Conservation (phyloP, 768 basidiomycete species). For the Boletus rubroflammeus region DNA sequence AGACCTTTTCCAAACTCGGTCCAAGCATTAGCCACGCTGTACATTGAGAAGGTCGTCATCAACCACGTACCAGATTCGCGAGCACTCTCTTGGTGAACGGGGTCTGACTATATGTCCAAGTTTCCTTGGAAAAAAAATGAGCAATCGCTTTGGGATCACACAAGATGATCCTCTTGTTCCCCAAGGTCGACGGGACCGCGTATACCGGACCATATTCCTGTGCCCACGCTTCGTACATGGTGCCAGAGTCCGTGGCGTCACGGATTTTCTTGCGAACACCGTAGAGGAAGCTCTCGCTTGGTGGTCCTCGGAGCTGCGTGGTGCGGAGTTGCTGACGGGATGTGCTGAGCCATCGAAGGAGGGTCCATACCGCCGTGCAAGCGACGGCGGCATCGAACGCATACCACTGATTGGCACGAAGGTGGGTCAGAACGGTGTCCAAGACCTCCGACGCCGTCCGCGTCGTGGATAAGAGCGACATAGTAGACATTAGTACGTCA, state of each 20-base stretch:
- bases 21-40: not conserved
- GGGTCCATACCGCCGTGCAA: not conserved
- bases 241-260: not conserved
- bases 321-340: not conserved
- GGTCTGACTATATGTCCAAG: constrained; percentile 39
- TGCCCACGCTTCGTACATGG: constrained; percentile 17
- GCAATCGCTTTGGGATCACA: constrained; percentile 38
- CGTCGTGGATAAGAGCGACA: not conserved
- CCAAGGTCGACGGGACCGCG: constrained; percentile 6
- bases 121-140: constrained; percentile 1
- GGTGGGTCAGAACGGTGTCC: not conserved
- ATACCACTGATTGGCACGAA: not conserved
- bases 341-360: constrained; percentile 2
- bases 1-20: constrained; percentile 27
- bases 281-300: constrained; percentile 11
- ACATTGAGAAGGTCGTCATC: not conserved
- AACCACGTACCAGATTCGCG: constrained; percentile 16
- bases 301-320: constrained; percentile 15
- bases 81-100: constrained; percentile 33
- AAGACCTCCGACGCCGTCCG: not conserved
- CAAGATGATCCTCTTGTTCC: constrained; percentile 5
- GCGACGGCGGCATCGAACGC: not conserved
- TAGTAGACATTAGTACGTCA: not conserved
- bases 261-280: constrained; percentile 6
- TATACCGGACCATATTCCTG: constrained; percentile 14